Conservation (phyloP, 805 yeast genomes). For the Zygoascus ofunaensis region DNA sequence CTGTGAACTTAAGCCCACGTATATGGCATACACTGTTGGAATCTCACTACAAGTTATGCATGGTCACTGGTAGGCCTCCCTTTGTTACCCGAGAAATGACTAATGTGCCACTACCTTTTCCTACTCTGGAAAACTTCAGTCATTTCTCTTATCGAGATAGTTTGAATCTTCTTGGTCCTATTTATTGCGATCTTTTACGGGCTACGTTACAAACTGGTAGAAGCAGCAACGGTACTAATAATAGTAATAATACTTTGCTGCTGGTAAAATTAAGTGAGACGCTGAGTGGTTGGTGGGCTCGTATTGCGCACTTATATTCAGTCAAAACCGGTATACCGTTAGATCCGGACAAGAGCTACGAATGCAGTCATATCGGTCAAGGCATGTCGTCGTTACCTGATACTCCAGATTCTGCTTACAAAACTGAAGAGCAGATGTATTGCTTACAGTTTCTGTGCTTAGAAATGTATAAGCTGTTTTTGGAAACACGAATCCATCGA, state of each 20-base stretch:
- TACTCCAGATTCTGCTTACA: not conserved
- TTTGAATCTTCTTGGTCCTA: conserved; percentile 11
- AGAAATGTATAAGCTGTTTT: conserved; percentile 10
- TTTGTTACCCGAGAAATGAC: conserved; percentile 3
- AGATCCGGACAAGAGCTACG: not conserved
- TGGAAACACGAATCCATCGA: conserved; percentile 15
- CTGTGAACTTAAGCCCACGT: conserved; percentile 1
- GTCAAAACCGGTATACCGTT: not conserved
- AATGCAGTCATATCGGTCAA: not conserved
- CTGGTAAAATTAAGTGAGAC: too few species aligned
- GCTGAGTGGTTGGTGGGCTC: conserved; percentile 12
- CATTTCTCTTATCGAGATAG: conserved; percentile 11
- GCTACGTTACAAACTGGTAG: too few species aligned
- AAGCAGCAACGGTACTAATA: too few species aligned
- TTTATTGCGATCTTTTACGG: conserved; percentile 9
- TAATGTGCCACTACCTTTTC: conserved; percentile 6
- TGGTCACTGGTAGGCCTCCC: conserved; percentile 14
- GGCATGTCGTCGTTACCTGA: not conserved
- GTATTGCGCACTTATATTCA: not conserved
- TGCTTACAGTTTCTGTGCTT: conserved; percentile 7
- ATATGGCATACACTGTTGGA: conserved; percentile 11
- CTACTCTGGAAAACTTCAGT: conserved; percentile 3
- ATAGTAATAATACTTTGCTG: too few species aligned
- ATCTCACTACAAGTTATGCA: conserved; percentile 10
- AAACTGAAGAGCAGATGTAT: not conserved